A percentile compares a stretch with the other conserved stretches of the same genome.
These are phyloP conservation scores for Pulveroboletus ridleyi DNA, from an alignment of 1,284 basidiomycete species.

Conservation along the genomic window DNA sequence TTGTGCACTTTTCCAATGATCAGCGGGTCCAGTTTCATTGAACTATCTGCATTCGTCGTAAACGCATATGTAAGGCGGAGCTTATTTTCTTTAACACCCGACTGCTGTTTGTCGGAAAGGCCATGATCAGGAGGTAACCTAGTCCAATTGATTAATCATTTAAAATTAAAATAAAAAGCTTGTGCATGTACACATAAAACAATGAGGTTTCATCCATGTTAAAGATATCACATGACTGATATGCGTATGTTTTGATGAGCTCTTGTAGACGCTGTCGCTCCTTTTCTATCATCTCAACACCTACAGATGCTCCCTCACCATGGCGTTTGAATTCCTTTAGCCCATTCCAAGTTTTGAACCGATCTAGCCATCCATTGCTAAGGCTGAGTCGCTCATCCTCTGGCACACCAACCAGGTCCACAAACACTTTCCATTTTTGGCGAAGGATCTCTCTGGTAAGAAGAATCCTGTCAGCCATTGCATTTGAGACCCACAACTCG, in stretches of 20 bases:
- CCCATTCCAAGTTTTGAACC: not conserved
- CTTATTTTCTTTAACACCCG: no score
- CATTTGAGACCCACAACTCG: conserved; percentile 24
- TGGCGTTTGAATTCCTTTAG: conserved; percentile 7
- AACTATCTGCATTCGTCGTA: no score
- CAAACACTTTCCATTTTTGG: conserved; percentile 22
- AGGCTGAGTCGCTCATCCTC: conserved; percentile 3
- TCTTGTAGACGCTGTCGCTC: not conserved
- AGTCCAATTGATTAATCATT: no score
- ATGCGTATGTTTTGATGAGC: not conserved
- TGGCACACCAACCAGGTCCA: conserved; percentile 3
- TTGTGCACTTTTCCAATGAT: no score
- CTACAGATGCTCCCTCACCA: conserved; percentile 20
- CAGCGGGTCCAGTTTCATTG: no score
- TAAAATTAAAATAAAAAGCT: not conserved
- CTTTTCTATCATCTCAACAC: not conserved
- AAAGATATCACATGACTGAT: not conserved
- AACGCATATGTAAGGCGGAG: no score
- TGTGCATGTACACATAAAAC: not conserved
- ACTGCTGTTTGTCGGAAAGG: no score
- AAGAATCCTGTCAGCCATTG: conserved; percentile 7
- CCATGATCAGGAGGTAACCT: no score
- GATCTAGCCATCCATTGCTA: conserved; percentile 13
- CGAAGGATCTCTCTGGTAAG: conserved; percentile 11
- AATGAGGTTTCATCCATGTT: not conserved